phyloP scores from a whole-genome alignment of 305 asterid species.

The Fraxinus paxiana region DNA sequence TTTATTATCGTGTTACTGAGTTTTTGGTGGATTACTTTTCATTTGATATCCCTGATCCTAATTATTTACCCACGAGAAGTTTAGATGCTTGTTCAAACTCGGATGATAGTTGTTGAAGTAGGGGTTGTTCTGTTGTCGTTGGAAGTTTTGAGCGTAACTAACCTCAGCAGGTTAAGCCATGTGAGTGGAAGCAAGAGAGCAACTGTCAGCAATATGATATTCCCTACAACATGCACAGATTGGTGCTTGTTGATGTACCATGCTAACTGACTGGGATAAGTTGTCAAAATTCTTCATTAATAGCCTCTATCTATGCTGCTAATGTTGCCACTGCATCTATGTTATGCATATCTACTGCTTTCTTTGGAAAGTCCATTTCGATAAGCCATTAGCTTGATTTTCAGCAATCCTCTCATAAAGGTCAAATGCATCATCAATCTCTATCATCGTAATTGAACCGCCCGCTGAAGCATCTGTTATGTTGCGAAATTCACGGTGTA shows the following conservation, averaged over 20 bases:
- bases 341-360: neutral
- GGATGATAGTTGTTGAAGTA: neutral
- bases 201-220: neutral
- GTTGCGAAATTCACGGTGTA: neutral
- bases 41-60: neutral
- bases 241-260: neutral
- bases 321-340: neutral
- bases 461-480: neutral
- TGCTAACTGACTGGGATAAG: neutral
- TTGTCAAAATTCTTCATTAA: neutral
- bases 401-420: neutral
- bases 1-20: neutral
- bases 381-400: neutral
- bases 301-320: neutral
- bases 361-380: neutral
- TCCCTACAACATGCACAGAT: neutral
- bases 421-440: neutral
- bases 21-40: neutral
- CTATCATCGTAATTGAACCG: neutral
- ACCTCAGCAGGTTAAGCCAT: neutral
- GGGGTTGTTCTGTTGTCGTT: neutral
- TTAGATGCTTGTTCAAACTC: neutral
- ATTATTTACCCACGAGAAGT: neutral
- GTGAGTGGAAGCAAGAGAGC: neutral
- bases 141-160: neutral